These are phyloP conservation scores for Boletellus ananas DNA, from an alignment of 768 basidiomycete genomes.

Conservation along the genomic window DNA sequence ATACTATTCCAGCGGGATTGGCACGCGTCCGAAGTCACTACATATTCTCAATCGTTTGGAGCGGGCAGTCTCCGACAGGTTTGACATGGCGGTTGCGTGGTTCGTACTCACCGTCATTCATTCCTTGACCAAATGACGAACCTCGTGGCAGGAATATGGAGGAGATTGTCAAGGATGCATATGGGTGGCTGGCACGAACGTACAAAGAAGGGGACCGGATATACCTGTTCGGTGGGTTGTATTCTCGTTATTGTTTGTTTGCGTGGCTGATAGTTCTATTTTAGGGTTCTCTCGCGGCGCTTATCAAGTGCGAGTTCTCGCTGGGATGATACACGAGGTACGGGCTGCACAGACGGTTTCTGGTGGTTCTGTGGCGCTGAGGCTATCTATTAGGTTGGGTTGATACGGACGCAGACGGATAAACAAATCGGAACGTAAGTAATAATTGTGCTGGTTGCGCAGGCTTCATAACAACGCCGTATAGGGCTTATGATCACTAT, in stretches of 20 bases:
- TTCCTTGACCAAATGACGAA: not conserved
- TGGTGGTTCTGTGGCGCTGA: not conserved
- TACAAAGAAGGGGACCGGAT: conserved; percentile 33
- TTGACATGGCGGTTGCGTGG: conserved; percentile 40
- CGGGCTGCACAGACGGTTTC: not conserved
- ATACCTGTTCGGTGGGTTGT: conserved; percentile 31
- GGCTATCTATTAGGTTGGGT: conserved; percentile 27
- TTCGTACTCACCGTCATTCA: conserved; percentile 11
- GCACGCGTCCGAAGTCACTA: conserved; percentile 22
- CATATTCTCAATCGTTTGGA: conserved; percentile 20
- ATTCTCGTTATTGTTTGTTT: not conserved
- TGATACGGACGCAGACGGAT: conserved; percentile 29
- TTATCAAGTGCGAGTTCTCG: conserved; percentile 38
- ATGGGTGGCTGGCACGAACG: conserved; percentile 31
- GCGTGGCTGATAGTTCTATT: not conserved
- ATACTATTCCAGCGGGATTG: conserved; percentile 39
- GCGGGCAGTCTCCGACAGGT: conserved; percentile 17
- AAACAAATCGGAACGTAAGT: conserved; percentile 32
- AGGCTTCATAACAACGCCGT: not conserved
- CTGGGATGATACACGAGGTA: conserved; percentile 40
- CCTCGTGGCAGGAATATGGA: conserved; percentile 32
- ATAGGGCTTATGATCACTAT: conserved; percentile 20
- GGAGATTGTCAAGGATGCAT: conserved; percentile 31
- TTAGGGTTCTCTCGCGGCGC: conserved; percentile 43
- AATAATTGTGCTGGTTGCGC: not conserved